phyloP scores from a whole-genome alignment of 331 rosid species.

The Cydonia oblonga region DNA sequence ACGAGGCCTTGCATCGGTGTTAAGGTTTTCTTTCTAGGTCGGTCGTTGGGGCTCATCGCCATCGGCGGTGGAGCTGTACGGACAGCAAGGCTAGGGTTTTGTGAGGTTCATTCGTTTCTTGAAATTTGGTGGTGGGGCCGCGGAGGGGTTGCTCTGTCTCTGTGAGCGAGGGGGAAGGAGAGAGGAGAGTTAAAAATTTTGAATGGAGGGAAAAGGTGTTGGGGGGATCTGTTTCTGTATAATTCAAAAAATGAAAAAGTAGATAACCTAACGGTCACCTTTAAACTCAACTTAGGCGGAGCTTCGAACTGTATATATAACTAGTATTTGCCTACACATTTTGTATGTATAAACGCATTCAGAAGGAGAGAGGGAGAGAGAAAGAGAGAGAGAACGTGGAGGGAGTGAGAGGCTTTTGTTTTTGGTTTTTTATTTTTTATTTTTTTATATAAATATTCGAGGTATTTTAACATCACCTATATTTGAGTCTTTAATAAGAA shows the following conservation, averaged over 20 bases:
- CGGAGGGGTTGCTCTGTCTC: not conserved
- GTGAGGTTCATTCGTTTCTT: constrained; percentile 10
- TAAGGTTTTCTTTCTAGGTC: not conserved
- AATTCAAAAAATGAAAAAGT: constrained; percentile 25
- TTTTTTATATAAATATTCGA: too few species aligned
- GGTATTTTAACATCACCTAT: too few species aligned
- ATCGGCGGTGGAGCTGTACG: not conserved
- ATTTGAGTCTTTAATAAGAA: too few species aligned
- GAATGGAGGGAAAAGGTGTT: constrained; percentile 29
- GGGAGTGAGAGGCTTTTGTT: too few species aligned
- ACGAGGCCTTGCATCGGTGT: constrained; percentile 38
- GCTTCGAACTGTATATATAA: too few species aligned
- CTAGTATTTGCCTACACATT: too few species aligned
- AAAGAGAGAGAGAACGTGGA: too few species aligned
- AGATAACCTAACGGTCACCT: not conserved
- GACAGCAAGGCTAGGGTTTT: constrained; percentile 20
- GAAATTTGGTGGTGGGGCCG: not conserved
- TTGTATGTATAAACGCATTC: too few species aligned
- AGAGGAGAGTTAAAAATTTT: constrained; percentile 3
- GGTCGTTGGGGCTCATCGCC: not conserved
- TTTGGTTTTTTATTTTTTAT: too few species aligned
- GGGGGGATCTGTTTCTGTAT: not conserved
- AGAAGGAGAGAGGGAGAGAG: too few species aligned
- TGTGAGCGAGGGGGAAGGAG: not conserved
- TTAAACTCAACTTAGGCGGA: too few species aligned